A percentile compares a stretch with the other conserved stretches of the same genome.
phyloP scores from a whole-genome alignment of 2,329 filamentous ascomycete genomes.

The Nemania sp. region DNA sequence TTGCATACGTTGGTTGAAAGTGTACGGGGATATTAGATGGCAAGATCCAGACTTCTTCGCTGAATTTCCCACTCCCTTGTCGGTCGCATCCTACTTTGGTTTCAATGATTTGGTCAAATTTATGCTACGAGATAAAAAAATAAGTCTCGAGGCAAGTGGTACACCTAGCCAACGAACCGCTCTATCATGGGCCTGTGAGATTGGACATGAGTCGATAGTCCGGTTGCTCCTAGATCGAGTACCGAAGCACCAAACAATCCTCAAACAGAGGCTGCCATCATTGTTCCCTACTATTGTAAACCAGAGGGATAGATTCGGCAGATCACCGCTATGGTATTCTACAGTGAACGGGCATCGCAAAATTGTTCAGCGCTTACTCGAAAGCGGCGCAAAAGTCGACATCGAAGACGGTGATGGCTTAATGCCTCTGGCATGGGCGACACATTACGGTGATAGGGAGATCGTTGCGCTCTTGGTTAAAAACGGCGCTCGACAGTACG shows the following conservation, averaged over 20 bases:
- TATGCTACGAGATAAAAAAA: constrained; percentile 14
- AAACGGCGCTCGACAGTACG: constrained; percentile 11
- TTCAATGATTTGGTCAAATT: constrained; percentile 21
- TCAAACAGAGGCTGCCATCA: constrained; percentile 59
- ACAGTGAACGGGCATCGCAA: constrained; percentile 11
- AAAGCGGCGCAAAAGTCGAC: constrained; percentile 23
- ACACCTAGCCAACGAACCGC: constrained; percentile 10
- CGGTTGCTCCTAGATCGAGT: constrained; percentile 26
- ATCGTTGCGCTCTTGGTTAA: constrained; percentile 19
- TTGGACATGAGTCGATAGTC: constrained; percentile 27
- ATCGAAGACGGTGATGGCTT: constrained; percentile 12
- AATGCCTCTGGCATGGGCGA: constrained; percentile 20
- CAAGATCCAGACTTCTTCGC: background rate
- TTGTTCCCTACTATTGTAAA: constrained; percentile 18
- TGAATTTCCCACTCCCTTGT: constrained; percentile 28
- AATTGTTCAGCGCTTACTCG: constrained; percentile 14
- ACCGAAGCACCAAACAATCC: constrained; percentile 71
- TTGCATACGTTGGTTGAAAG: constrained; percentile 23
- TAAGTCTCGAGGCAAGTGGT: constrained; percentile 1
- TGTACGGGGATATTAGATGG: constrained; percentile 21
- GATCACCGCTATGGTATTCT: constrained; percentile 19
- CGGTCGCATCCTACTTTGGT: constrained; percentile 33
- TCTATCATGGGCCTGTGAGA: constrained; percentile 38
- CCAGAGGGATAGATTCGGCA: constrained; percentile 4
- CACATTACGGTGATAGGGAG: constrained; percentile 3